A percentile compares a stretch with the other conserved stretches of the same genome.
phyloP scores from a whole-genome alignment of 805 yeast species.

The Saturnispora saitoi region DNA sequence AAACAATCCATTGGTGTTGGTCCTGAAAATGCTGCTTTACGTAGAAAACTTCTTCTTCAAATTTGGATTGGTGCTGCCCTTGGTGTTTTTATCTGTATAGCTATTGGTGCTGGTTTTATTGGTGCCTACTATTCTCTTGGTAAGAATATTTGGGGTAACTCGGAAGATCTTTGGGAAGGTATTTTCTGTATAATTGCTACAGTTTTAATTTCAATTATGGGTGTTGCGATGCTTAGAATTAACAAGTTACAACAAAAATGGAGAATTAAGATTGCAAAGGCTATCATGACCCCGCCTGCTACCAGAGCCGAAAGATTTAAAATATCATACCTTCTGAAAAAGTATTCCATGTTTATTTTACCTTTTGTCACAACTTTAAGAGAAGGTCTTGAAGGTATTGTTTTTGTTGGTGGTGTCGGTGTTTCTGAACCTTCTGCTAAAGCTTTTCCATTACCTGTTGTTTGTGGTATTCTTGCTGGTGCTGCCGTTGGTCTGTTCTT shows the following conservation, averaged over 20 bases:
- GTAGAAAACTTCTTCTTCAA: slow-evolving; percentile 39
- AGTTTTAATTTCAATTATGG: slow-evolving; percentile 84
- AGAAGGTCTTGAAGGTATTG: slow-evolving; percentile 96
- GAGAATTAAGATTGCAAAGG: slow-evolving; percentile 89
- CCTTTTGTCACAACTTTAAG: slow-evolving; percentile 88
- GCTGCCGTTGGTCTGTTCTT: slow-evolving; percentile 55
- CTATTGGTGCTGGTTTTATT: slow-evolving; percentile 86
- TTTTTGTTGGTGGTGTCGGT: slow-evolving; percentile 94
- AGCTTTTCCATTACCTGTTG: slow-evolving; percentile 90
- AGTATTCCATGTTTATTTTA: slow-evolving; percentile 80
- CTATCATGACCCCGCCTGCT: slow-evolving; percentile 54
- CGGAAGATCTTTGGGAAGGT: slow-evolving; percentile 98
- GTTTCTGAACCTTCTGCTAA: slow-evolving; percentile 35
- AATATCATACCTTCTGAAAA: slow-evolving; percentile 49
- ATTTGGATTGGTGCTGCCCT: slow-evolving; percentile 76
- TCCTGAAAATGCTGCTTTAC: slow-evolving; percentile 39
- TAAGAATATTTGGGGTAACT: slow-evolving; percentile 72
- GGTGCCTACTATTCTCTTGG: slow-evolving; percentile 83
- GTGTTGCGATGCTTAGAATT: slow-evolving; percentile 90
- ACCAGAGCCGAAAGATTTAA: slow-evolving; percentile 43
- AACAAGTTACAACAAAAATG: slow-evolving; percentile 96
- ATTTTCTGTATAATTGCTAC: slow-evolving; percentile 86
- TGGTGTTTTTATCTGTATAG: slow-evolving; percentile 74
- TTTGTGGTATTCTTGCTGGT: slow-evolving; percentile 81
- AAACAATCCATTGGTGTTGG: slow-evolving; percentile 69